phyloP scores from a whole-genome alignment of 441 rosid species.

The Populus hybrid region DNA sequence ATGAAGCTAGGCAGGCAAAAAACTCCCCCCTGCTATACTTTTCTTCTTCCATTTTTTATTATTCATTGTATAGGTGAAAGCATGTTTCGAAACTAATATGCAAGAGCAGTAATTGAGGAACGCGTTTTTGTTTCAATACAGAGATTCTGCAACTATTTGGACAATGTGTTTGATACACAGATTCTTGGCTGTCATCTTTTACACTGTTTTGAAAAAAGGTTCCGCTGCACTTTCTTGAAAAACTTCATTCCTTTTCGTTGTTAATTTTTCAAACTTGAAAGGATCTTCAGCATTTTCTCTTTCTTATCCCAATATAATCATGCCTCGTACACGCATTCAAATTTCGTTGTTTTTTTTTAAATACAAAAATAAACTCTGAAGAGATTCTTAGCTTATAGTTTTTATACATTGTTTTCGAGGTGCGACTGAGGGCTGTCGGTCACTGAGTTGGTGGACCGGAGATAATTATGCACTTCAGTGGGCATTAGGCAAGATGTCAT shows the following conservation, averaged over 20 bases:
- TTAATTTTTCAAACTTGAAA: too few relatives aligned
- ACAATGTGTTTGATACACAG: background rate
- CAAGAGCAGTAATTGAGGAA: background rate
- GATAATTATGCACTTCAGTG: background rate
- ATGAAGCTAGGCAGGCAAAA: background rate
- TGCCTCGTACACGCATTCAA: too few relatives aligned
- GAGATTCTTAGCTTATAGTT: background rate
- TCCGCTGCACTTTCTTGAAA: background rate
- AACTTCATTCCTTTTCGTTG: too few relatives aligned
- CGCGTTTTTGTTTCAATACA: background rate
- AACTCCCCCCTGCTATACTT: background rate
- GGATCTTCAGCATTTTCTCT: too few relatives aligned
- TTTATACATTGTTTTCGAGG: background rate
- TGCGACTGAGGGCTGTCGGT: background rate
- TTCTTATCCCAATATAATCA: background rate
- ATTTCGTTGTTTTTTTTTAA: too few relatives aligned
- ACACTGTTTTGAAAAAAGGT: background rate
- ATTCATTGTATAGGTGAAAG: conserved; percentile 1
- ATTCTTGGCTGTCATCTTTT: background rate
- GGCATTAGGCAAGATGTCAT: background rate
- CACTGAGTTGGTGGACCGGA: background rate
- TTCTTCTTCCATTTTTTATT: background rate
- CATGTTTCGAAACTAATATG: background rate
- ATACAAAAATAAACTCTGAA: too few relatives aligned
- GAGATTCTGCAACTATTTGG: background rate